These are phyloP conservation scores for Emergomyces orientalis DNA, from an alignment of 2,329 filamentous ascomycete species.

Conservation along the genomic window DNA sequence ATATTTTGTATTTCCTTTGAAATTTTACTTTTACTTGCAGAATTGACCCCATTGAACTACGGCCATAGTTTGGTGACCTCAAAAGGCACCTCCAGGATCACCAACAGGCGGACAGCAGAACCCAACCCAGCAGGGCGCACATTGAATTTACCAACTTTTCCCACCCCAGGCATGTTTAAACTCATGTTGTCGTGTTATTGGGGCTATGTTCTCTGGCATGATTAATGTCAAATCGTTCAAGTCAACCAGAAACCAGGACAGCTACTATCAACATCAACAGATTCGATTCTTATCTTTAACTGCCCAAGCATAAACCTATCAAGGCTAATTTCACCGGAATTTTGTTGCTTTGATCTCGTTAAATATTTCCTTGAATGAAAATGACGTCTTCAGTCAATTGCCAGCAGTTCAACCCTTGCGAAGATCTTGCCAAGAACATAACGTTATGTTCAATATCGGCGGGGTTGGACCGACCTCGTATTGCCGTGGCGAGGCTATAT, in stretches of 20 bases:
- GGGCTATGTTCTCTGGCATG: too few relatives aligned
- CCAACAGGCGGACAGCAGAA: too few relatives aligned
- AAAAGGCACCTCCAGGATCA: neutral
- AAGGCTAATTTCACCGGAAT: neutral
- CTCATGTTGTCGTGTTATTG: too few relatives aligned
- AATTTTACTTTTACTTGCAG: neutral
- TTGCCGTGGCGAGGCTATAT: neutral
- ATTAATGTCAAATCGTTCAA: too few relatives aligned
- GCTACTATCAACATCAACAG: neutral
- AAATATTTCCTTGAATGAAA: neutral
- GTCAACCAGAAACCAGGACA: too few relatives aligned
- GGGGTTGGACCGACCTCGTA: neutral
- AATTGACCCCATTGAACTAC: neutral
- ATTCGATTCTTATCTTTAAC: neutral
- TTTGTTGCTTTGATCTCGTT: neutral
- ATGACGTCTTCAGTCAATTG: neutral
- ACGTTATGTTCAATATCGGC: neutral
- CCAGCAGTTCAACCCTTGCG: neutral
- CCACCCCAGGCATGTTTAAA: too few relatives aligned
- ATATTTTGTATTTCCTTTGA: neutral
- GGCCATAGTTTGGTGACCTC: neutral
- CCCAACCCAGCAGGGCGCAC: too few relatives aligned
- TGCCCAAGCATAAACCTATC: neutral
- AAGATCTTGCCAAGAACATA: slow-evolving; percentile 1
- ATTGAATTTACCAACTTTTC: too few relatives aligned